Evolutionary conservation across 352 stramenopile genomes (phyloP), one percentile per base, ranked within the genome.

Genomic region (Lagenidium giganteum): DNA sequence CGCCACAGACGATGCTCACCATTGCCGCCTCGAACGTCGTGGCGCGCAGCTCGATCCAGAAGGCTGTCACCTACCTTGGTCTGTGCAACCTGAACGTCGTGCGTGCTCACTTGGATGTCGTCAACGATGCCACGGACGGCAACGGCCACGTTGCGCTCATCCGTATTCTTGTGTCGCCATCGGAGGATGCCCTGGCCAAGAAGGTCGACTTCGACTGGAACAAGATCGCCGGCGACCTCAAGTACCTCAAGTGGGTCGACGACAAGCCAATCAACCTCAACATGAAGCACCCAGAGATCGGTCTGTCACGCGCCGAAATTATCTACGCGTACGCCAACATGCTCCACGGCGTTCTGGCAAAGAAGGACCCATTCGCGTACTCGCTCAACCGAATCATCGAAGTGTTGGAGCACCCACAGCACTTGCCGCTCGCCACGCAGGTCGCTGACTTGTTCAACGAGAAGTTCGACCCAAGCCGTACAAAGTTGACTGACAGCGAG

Each of bases 361-460:
- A 96, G 57, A 61, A 88, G 34, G 95, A 98, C 55, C 64, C 89
- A 4, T 88, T 96, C 38, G 81, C 86, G 26, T 98, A 96, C 67
- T 95, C 79, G 29, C 81, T 97, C 42, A 82, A 68, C 38, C 93
- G 93, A 45, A 97, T 98, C 47, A 69, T 91, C 41, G 75, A 95
- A 40, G 92, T 85, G 28, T 59, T 98, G 13, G 87, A 92, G 29
- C 79, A 97, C 35, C 64, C 78, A 28, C 71, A 90, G 46, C 81
- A 95, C 45, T 64, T 97, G 39, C 71, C 72, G n/a, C 63, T 96
- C 42, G 87, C 92, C 9, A 76, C 79, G 8, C 70, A 69, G 16
- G 96, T 98, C 42, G 80, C 88, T 9, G 87, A 98, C 67, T 77
- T 98, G 27, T 98, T 98, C 64, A 52, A 96, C 48, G 64, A 87